Percentiles rank a stretch among this genome's conserved stretches.
Conservation (phyloP, 1,139 yeast genomes). For the Torulaspora pretoriensis region DNA sequence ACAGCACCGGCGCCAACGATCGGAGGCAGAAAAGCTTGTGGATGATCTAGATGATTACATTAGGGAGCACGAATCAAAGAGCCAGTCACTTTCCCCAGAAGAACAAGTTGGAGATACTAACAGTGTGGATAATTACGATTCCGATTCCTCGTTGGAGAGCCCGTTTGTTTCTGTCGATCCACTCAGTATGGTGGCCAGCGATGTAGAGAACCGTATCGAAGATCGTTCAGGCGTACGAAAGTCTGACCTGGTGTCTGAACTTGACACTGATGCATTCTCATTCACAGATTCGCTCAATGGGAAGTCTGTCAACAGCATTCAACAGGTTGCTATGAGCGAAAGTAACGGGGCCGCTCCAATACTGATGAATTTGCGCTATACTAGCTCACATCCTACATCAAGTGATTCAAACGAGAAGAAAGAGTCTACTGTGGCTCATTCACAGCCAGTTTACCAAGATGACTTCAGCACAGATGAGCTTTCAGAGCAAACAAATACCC, state of each 20-base stretch:
- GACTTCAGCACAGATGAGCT: neutral
- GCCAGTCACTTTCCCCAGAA: neutral
- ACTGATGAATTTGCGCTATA: conserved; percentile 10
- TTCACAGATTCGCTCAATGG: conserved; percentile 22
- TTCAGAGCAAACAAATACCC: neutral
- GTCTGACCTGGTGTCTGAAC: conserved; percentile 8
- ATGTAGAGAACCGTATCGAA: neutral
- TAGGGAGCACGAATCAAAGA: conserved; percentile 15
- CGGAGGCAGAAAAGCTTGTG: conserved; percentile 35
- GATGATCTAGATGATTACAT: conserved; percentile 34
- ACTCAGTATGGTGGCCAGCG: conserved; percentile 8
- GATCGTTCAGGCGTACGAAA: conserved; percentile 1
- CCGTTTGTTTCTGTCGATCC: conserved; percentile 19
- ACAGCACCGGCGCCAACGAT: conserved; percentile 30
- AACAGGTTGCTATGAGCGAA: conserved; percentile 18
- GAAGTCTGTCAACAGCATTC: conserved; percentile 22
- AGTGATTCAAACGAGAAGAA: neutral
- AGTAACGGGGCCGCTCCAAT: conserved; percentile 13
- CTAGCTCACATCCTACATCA: neutral
- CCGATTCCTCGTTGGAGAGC: conserved; percentile 12
- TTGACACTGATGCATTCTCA: conserved; percentile 23
- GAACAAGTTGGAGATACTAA: neutral
- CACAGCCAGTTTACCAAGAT: neutral
- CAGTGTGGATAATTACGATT: neutral
- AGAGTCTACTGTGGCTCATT: neutral